phyloP scores from a whole-genome alignment of 2,329 filamentous ascomycete species.

The Colletotrichum falcatum region DNA sequence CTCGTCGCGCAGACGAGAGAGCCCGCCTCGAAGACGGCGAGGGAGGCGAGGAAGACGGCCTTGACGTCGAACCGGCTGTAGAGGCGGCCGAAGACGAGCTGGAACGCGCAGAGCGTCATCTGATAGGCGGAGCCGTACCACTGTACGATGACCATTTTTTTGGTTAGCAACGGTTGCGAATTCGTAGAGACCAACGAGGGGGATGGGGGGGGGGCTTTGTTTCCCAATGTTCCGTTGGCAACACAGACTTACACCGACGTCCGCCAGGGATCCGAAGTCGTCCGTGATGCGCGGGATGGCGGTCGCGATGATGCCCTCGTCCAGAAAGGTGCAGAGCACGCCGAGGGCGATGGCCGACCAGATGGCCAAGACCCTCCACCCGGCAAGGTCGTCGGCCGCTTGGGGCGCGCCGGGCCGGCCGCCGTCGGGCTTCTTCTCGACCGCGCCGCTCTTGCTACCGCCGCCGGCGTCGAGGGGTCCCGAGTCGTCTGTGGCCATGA shows the following conservation, averaged over 20 bases:
- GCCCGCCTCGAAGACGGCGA: constrained; percentile 49
- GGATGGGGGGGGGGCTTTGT: no score
- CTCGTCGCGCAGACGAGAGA: constrained; percentile 52
- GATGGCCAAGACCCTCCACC: constrained; percentile 22
- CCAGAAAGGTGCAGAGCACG: constrained; percentile 26
- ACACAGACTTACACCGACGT: constrained; percentile 51
- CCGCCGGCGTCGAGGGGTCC: not conserved
- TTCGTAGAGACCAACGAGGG: no score
- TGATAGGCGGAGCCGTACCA: constrained; percentile 50
- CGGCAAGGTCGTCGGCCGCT: not conserved
- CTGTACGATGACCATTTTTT: not conserved
- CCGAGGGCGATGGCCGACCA: constrained; percentile 25
- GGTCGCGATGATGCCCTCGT: constrained; percentile 51
- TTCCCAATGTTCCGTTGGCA: no score
- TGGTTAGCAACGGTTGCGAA: no score
- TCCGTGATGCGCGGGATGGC: constrained; percentile 51
- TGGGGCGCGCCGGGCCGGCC: no score
- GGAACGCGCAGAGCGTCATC: constrained; percentile 45
- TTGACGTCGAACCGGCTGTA: constrained; percentile 49
- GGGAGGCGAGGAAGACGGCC: constrained; percentile 45
- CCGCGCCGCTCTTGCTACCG: no score
- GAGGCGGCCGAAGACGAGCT: constrained; percentile 48
- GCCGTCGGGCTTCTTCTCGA: not conserved
- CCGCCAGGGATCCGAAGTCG: constrained; percentile 53
- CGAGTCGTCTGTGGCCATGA: not conserved